Base-by-base conservation (phyloP, 2,329 filamentous ascomycete species). In the Hymenoscyphus albidus region DNA sequence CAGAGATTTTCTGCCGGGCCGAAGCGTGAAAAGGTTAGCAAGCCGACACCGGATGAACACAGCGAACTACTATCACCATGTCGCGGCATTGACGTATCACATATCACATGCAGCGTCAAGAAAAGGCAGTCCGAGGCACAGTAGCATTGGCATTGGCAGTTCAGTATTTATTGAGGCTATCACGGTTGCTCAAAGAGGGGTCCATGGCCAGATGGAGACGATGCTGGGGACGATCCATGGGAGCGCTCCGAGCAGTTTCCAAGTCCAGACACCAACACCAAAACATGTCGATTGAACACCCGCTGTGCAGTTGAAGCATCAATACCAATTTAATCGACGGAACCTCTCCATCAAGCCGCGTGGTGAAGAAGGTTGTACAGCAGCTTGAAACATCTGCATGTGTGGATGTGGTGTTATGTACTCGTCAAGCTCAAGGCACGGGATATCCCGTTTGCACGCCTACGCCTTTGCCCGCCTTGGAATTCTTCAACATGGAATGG, bases 41-140 rank as follows among this genome's bases (percentile, higher is more conserved):
- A 58, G 31, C 40, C 31, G 48, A 48, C 31, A 40, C 60, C 54
- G 60, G 60, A 57, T 62, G 60, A 58, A 56, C 13, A 57, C 44
- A 16, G 16, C 59, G 5, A 35, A 35, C 10, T 44, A 12, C 32
- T 38, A 54, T 54, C 18, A 14, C 18, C 18, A 54, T 12, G 13
- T 27, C 5, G 48, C 22, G 48, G 42, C 18, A 22, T 13, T 35
- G 27, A 35, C 42, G 54, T 62, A 57, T 62, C 54, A 58, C 54
- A 58, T 62, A 62, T 62, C 60, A 58, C 51, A 62, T 57, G 18
- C 51, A 42, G 51, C 18, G 9, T 12, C 9, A 35, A 35, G 35
- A 35, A 35, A 10, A 35, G 35, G 35, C 35, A 35, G 35, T 7
- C 35, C 35, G 2, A 35, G 35, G 5, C 35, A 35, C 35, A 54